Evolutionary conservation across 768 basidiomycete species (phyloP), one percentile per base, ranked within the genome.

Genomic region (Amanita fuliginea): DNA sequence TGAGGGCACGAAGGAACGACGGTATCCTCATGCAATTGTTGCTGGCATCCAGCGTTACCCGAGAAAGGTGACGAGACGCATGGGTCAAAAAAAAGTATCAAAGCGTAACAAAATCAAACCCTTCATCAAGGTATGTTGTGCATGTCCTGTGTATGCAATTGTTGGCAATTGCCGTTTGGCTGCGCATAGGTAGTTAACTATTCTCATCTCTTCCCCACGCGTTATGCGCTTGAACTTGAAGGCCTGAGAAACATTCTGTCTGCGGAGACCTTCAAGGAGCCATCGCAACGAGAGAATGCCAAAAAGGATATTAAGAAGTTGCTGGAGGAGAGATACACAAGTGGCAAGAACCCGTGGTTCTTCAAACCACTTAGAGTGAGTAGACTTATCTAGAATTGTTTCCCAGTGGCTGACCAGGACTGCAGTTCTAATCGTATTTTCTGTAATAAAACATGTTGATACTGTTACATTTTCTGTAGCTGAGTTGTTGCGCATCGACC

Each of bases 31-130:
- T 67, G 96, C 96, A 60, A 84, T 99, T 64, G 95, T 98, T 63
- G 96, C 93, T 52, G 96, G 96, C 57, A 81, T 99, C 65, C 95
- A 99, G 76, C 82, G 93, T 58, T 97, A 96, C 81, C 96, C 96
- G 14, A 76, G 87, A 65, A 98, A 98, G 75, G 95, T 98, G 54
- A 94, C 88, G 56, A 83, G 83, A 65, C 81, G 84, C 51, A 95
- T 95, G 92, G 87, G 93, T 56, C 81, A 89, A 68, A 98, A 96
- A 79, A 91, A 89, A 68, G 67, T 98, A 57, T 80, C 85, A 58
- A 78, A 76, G 72, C 78, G 96, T 73, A 92, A 83, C 73, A 95
- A 93, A 73, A 85, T 99, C 70, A 99, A 99, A 80, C 96, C 96
- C 58, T 99, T 99, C 72, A 92, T 99, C 79, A 98, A 99, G 82